Percentiles rank a stretch among this genome's conserved stretches.
Evolutionary conservation across 2,329 filamentous ascomycete species (phyloP).

Genomic region (Alternaria brassicae): DNA sequence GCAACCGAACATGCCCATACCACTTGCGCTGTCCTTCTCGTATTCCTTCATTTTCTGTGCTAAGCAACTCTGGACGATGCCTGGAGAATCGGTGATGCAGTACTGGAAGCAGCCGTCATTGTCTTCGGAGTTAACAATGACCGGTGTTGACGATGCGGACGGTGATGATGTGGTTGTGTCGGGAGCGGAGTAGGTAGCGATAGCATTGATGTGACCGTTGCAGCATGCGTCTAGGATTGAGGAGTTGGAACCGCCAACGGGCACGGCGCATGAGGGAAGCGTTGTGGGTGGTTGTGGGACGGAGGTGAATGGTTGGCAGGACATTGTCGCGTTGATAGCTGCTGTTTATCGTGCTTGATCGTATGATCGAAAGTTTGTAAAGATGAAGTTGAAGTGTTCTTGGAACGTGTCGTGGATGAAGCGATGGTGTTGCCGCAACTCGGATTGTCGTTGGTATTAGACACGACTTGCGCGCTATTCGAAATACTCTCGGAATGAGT

Average conservation of each 20-base stretch:
- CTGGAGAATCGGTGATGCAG: conserved; percentile 29
- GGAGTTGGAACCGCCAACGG: conserved; percentile 36
- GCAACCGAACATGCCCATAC: conserved; percentile 17
- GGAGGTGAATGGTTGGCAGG: conserved; percentile 20
- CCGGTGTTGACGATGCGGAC: conserved; percentile 5
- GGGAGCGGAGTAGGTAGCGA: conserved; percentile 29
- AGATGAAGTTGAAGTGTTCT: background rate
- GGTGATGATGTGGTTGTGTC: conserved; percentile 5
- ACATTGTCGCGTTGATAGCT: conserved; percentile 10
- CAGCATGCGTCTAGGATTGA: conserved; percentile 42
- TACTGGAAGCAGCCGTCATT: conserved; percentile 35
- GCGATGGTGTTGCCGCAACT: background rate
- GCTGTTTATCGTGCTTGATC: background rate
- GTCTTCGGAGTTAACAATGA: conserved; percentile 18
- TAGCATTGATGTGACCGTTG: conserved; percentile 39
- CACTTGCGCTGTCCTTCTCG: background rate
- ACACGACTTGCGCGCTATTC: conserved; percentile 9
- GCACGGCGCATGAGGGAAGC: conserved; percentile 34
- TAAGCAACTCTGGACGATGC: conserved; percentile 20
- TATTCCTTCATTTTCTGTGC: conserved; percentile 21
- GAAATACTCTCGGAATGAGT: background rate
- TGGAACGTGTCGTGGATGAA: background rate
- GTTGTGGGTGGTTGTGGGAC: conserved; percentile 35
- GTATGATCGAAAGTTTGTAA: background rate
- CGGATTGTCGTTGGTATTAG: background rate